Conservation (phyloP, 1,139 yeast species). For the Scheffersomyces lignicola region DNA sequence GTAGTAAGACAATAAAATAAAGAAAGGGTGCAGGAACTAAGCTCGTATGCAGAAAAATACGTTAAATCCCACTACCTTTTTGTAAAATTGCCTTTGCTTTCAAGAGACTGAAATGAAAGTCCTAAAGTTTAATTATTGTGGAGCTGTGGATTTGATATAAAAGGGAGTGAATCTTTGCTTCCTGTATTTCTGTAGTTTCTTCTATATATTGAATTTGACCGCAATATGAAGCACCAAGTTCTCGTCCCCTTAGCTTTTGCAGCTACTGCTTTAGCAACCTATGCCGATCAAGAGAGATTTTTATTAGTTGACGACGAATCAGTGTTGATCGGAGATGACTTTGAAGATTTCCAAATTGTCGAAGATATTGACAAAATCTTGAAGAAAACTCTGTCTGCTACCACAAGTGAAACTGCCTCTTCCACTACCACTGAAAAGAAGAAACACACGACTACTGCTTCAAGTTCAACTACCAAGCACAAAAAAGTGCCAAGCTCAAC, state of each 20-base stretch:
- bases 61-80: too few relatives aligned
- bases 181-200: too few relatives aligned
- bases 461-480: background rate
- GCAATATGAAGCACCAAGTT: conserved; percentile 12
- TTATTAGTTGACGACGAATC: conserved; percentile 15
- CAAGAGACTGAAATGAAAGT: too few relatives aligned
- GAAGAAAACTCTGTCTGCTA: conserved; percentile 8
- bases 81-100: too few relatives aligned
- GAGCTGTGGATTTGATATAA: too few relatives aligned
- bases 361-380: conserved; percentile 12
- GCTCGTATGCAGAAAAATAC: too few relatives aligned
- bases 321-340: conserved; percentile 12
- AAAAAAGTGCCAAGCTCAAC: conserved; percentile 6
- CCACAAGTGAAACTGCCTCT: conserved; percentile 8
- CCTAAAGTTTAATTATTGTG: too few relatives aligned
- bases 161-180: too few relatives aligned
- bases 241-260: conserved; percentile 14
- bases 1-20: too few relatives aligned
- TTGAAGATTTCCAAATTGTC: conserved; percentile 13
- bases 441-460: background rate
- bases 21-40: too few relatives aligned
- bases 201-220: too few relatives aligned
- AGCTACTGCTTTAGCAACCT: conserved; percentile 13
- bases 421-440: conserved; percentile 4
- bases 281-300: conserved; percentile 15